Conservation (phyloP, 805 yeast genomes). For the Kazachstania viticola region DNA sequence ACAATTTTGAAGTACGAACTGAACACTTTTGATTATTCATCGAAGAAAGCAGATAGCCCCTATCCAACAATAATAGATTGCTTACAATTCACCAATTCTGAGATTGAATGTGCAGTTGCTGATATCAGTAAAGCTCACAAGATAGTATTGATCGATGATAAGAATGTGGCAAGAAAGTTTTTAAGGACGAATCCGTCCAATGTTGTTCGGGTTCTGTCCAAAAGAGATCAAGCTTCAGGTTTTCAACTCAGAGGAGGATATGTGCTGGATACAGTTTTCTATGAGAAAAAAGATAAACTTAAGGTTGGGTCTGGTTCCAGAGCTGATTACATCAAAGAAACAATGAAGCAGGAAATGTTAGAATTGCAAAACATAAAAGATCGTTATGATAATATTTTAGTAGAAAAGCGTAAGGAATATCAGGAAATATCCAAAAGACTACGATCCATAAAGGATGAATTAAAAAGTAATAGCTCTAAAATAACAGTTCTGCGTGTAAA, state of each 20-base stretch:
- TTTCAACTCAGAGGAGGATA: slow-evolving; percentile 38
- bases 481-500: slow-evolving; percentile 17
- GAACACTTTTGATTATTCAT: slow-evolving; percentile 35
- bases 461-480: slow-evolving; percentile 20
- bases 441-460: slow-evolving; percentile 17
- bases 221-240: slow-evolving; percentile 34
- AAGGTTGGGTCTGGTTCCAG: slow-evolving; percentile 14
- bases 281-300: slow-evolving; percentile 18
- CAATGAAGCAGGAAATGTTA: slow-evolving; percentile 10
- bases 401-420: slow-evolving; percentile 4
- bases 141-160: slow-evolving; percentile 39
- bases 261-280: slow-evolving; percentile 43
- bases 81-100: slow-evolving; percentile 42
- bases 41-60: slow-evolving; percentile 32
- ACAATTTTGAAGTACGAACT: slow-evolving; percentile 33
- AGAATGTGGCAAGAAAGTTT: slow-evolving; percentile 38
- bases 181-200: slow-evolving; percentile 29
- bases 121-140: slow-evolving; percentile 53
- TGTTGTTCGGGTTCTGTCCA: slow-evolving; percentile 33
- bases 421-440: slow-evolving; percentile 18
- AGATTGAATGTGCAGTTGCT: slow-evolving; percentile 48
- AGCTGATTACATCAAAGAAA: slow-evolving; percentile 15
- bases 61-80: slow-evolving; percentile 48
- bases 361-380: slow-evolving; percentile 21
- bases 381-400: slow-evolving; percentile 6